Conservation (phyloP, 306 rosid species). For the Quercus bicolor region DNA sequence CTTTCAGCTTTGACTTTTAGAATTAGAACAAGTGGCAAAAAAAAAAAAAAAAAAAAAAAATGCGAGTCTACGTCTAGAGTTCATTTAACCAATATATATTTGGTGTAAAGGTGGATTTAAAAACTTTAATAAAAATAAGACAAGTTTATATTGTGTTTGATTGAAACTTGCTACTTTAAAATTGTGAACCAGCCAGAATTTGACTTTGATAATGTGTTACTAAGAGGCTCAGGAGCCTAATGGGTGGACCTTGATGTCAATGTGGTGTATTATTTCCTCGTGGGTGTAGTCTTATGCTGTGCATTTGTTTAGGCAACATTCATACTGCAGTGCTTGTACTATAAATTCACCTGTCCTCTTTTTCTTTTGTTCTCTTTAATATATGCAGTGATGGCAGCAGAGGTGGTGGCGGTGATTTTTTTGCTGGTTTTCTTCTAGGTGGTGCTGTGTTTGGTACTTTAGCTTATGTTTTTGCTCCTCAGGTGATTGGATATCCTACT, state of each 20-base stretch:
- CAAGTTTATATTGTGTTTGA: neutral
- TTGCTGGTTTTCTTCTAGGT: slow-evolving; percentile 84
- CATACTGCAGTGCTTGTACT: neutral
- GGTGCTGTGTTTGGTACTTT: slow-evolving; percentile 87
- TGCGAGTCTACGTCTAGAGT: neutral
- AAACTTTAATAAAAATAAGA: neutral
- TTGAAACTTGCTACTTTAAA: neutral
- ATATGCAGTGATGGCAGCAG: slow-evolving; percentile 51
- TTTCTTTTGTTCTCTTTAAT: slow-evolving; percentile 16
- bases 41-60: neutral
- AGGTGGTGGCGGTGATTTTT: slow-evolving; percentile 76
- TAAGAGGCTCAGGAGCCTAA: neutral
- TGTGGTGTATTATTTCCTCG: neutral
- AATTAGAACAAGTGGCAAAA: too few species aligned
- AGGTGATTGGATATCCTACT: slow-evolving; percentile 52
- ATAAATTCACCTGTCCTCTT: slow-evolving; percentile 1
- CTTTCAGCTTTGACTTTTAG: too few species aligned
- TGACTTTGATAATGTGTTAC: too few species aligned
- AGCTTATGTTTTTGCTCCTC: slow-evolving; percentile 88
- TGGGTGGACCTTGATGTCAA: neutral
- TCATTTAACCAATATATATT: neutral
- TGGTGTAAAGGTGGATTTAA: neutral
- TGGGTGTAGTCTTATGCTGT: neutral
- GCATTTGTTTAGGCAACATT: neutral
- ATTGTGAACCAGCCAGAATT: too few species aligned